phyloP scores from a whole-genome alignment of 805 yeast species.

The Starmera dryadoides region DNA sequence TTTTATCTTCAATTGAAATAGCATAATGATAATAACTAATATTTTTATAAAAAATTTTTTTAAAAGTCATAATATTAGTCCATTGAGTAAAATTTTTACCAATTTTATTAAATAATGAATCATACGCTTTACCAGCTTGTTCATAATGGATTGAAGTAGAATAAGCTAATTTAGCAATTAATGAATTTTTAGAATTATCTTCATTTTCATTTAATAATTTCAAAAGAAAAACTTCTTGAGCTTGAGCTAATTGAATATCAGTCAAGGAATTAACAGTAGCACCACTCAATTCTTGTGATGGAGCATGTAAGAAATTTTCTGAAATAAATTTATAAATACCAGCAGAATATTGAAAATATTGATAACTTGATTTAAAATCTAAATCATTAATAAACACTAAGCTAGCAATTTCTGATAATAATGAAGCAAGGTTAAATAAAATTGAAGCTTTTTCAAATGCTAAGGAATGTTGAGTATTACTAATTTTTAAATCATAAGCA shows the following conservation, averaged over 20 bases:
- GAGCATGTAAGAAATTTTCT: slow-evolving; percentile 84
- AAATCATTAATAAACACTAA: slow-evolving; percentile 24
- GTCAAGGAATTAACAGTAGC: slow-evolving; percentile 59
- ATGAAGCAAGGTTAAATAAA: slow-evolving; percentile 69
- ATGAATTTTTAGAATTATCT: slow-evolving; percentile 46
- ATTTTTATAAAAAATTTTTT: slow-evolving; percentile 48
- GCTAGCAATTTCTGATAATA: slow-evolving; percentile 45
- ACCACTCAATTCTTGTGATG: slow-evolving; percentile 68
- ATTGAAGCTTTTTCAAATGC: slow-evolving; percentile 88
- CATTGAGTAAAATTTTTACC: slow-evolving; percentile 46
- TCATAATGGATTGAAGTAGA: slow-evolving; percentile 52
- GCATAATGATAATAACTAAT: slow-evolving; percentile 57
- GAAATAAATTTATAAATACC: slow-evolving; percentile 67
- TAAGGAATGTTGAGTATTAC: slow-evolving; percentile 64
- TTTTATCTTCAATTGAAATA: slow-evolving; percentile 43
- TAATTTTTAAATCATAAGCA: slow-evolving; percentile 44
- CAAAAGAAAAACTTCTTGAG: slow-evolving; percentile 76
- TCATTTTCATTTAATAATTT: slow-evolving; percentile 45
- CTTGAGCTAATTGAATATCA: slow-evolving; percentile 72
- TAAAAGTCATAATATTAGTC: slow-evolving; percentile 42
- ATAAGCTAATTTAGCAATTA: slow-evolving; percentile 70
- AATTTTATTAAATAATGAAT: slow-evolving; percentile 27
- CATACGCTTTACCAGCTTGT: slow-evolving; percentile 39
- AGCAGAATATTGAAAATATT: slow-evolving; percentile 64
- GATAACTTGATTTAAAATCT: slow-evolving; percentile 52